Evolutionary conservation across 176 grass and related monocot genomes (phyloP), one percentile per base, ranked within the genome.

Genomic region (Zoysia pacifica): DNA sequence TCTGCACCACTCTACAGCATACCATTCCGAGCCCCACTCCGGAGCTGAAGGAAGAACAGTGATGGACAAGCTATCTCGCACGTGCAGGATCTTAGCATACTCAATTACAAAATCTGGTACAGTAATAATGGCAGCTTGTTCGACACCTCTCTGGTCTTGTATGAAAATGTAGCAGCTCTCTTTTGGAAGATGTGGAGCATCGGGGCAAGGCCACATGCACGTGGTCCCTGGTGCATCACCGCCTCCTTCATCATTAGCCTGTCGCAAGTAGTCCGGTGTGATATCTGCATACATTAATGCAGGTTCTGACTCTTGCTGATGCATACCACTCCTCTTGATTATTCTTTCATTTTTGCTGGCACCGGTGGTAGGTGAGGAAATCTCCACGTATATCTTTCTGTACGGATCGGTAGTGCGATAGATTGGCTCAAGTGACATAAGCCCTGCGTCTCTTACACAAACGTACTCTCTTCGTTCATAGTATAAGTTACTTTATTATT

Each of bases 331-430:
- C 1, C 55, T 19, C 8, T 18, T 6, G 3, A 19, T 19, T 8
- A n/a, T 61, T 50, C 19, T 16, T 59, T 73, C 45, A 4, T 19
- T 12, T 45, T 68, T 55, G 64, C 51, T 20, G 11, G 15, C 6
- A 39, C 16, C 11, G 41, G 2, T 7, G 12, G 0, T 15, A 50
- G 28, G 1, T 6, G 75, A 85, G 41, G 75, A 85, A 7, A 85
- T 64, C 42, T 85, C 68, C 2, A 85, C 42, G 39, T 11, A 12
- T 43, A 11, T n/a, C 51, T 55, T n/a, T n/a, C n/a, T n/a, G n/a
- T 14, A 49, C 3, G 11, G 14, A 13, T 6, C 38, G 10, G 0
- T 0, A 0, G 1, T 9, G 9, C 7, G n/a, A 42, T 42, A 73
- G 2, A 43, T 38, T 58, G 2, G 2, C 5, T 11, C 13, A 36